Base-by-base conservation (phyloP, 1,284 basidiomycete species). In the Neonothopanus nambi region DNA sequence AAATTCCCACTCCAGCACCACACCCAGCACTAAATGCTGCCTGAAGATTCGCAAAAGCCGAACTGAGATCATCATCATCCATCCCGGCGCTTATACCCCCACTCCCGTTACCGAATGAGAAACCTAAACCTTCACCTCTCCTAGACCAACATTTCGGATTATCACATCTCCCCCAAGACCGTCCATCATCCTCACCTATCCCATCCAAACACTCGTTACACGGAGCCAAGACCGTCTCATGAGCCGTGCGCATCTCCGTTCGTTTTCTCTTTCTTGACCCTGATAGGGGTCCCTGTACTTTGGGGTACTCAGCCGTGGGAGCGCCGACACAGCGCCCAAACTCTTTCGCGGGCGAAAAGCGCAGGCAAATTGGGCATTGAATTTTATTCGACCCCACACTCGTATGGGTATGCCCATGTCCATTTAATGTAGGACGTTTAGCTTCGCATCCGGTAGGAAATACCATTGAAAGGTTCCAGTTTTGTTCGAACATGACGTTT, bases 141-240 rank as follows among this genome's bases (percentile, higher is more conserved):
- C 55, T 42, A 33, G 55, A 56, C 55, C 55, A 56, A 17, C 55
- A 56, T 6, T 40, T 36, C 20, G 40, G 30, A 35, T 56, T 56
- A 43, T 56, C 55, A 30, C 55, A 56, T 44, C 55, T 56, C 11
- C 55, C 55, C 55, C 55, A 56, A 4, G 51, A 40, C 15, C 33
- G 46, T 15, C 50, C 51, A 48, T 56, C 55, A 12, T 52, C 51
- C 33, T 55, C 53, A n/a, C 53, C 53, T 24, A 55, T 42, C 18
- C 26, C 43, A 40, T 56, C 55, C 13, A 56, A 41, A 44, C 55
- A 56, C 5, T 48, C 51, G 18, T 52, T 30, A 28, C 55, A 56
- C 6, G 55, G 55, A 26, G 55, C 51, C 5, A 45, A 21, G 12
- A n/a, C 3, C 20, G 26, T 30, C 8, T 52, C 40, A 36, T 56